These are phyloP conservation scores for Trichoderma sp. DNA, from an alignment of 2,329 filamentous ascomycete species.

Conservation along the genomic window DNA sequence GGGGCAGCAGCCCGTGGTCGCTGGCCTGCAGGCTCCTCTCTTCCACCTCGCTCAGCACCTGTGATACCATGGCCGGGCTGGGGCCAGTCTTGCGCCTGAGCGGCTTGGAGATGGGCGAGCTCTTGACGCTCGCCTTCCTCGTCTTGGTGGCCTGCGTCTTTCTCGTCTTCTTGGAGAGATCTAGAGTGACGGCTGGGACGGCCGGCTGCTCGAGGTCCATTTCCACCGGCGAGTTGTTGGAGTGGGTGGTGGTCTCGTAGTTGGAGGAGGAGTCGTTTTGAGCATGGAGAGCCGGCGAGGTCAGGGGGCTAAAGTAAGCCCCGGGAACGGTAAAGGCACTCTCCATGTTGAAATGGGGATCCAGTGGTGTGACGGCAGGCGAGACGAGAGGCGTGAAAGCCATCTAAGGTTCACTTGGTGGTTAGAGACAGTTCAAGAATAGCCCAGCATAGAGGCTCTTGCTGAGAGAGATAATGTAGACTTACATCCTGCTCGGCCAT, in stretches of 20 bases:
- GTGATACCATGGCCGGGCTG: constrained; percentile 59
- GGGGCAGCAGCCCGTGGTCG: constrained; percentile 45
- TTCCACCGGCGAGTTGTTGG: constrained; percentile 59
- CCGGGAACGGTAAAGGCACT: constrained; percentile 64
- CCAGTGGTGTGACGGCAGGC: constrained; percentile 80
- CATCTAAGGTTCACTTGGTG: constrained; percentile 51
- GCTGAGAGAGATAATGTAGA: too few species aligned
- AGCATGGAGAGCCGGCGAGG: constrained; percentile 76
- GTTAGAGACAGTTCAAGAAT: background rate
- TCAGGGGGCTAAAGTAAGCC: constrained; percentile 81
- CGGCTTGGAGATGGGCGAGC: constrained; percentile 73
- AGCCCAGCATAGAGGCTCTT: background rate
- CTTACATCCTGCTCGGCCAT: constrained; percentile 69
- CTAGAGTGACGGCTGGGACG: constrained; percentile 48
- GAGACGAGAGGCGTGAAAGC: constrained; percentile 80
- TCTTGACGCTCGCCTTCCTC: constrained; percentile 59
- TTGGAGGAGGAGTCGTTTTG: constrained; percentile 58
- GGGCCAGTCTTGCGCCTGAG: constrained; percentile 56
- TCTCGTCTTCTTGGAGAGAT: constrained; percentile 54
- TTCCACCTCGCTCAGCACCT: constrained; percentile 57
- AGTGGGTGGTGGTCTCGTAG: constrained; percentile 50
- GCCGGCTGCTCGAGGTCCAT: constrained; percentile 55
- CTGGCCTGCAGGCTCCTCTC: constrained; percentile 42
- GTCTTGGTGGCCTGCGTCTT: constrained; percentile 57
- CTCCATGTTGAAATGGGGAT: constrained; percentile 67